phyloP scores from a whole-genome alignment of 2,329 filamentous ascomycete species.

The Zarea fungicola region DNA sequence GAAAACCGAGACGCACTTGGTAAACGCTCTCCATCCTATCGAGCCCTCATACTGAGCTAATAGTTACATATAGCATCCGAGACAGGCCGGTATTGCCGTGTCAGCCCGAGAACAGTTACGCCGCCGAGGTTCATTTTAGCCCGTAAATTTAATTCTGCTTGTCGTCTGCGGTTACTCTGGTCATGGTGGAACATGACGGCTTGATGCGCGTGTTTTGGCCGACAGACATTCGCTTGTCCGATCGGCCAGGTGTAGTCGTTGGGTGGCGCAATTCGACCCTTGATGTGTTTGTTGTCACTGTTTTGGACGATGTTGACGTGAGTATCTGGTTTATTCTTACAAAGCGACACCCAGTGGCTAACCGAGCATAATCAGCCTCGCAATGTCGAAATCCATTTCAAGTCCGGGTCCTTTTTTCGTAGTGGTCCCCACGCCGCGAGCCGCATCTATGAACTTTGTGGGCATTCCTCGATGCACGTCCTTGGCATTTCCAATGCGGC shows the following conservation, averaged over 20 bases:
- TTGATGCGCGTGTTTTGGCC: constrained; percentile 99
- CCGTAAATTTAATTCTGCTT: constrained; percentile 16
- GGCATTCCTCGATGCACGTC: constrained; percentile 75
- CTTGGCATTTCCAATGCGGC: constrained; percentile 73
- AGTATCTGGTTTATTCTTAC: too few species aligned
- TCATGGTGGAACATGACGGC: constrained; percentile 73
- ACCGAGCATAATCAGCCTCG: constrained; percentile 46
- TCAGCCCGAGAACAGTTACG: constrained; percentile 94
- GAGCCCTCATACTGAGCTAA: constrained; percentile 14
- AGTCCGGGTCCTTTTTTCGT: constrained; percentile 75
- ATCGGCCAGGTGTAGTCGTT: constrained; percentile 77
- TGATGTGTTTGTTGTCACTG: constrained; percentile 84
- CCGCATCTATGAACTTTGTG: constrained; percentile 80
- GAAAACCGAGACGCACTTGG: constrained; percentile 70
- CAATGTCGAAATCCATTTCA: constrained; percentile 83
- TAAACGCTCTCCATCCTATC: constrained; percentile 40
- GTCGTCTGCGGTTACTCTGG: constrained; percentile 26
- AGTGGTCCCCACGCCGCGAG: constrained; percentile 74
- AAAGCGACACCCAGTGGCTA: not conserved
- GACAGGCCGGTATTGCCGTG: constrained; percentile 70
- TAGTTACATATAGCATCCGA: constrained; percentile 62
- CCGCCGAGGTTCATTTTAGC: constrained; percentile 87
- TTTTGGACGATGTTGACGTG: constrained; percentile 88
- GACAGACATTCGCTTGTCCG: constrained; percentile 69
- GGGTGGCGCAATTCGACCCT: constrained; percentile 92